phyloP scores from a whole-genome alignment of 768 basidiomycete genomes.

The Multifurca ochricompacta region DNA sequence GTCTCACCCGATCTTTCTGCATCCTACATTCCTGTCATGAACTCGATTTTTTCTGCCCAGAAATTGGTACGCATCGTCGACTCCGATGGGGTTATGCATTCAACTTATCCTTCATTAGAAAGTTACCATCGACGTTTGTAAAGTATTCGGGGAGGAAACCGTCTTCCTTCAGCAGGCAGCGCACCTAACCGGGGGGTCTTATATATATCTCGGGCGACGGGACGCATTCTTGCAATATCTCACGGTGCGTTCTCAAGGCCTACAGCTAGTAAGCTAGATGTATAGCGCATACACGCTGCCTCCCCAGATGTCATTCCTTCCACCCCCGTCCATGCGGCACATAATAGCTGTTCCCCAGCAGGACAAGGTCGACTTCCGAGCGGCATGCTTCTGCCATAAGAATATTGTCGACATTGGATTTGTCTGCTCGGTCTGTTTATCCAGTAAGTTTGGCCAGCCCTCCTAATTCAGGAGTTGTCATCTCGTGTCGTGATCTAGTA shows the following conservation, averaged over 20 bases:
- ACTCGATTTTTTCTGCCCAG: conserved; percentile 97
- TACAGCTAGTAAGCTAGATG: not conserved
- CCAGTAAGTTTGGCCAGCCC: conserved; percentile 53
- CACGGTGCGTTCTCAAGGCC: conserved; percentile 40
- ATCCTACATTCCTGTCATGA: conserved; percentile 98
- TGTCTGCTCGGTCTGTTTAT: conserved; percentile 97
- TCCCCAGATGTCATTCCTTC: conserved; percentile 80
- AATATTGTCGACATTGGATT: conserved; percentile 94
- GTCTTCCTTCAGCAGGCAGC: conserved; percentile 97
- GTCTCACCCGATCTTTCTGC: conserved; percentile 85
- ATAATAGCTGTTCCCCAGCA: conserved; percentile 82
- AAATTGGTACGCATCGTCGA: conserved; percentile 60
- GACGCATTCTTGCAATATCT: conserved; percentile 91
- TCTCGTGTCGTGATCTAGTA: conserved; percentile 39
- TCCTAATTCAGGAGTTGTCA: not conserved
- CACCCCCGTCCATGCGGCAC: conserved; percentile 62
- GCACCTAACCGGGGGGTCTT: conserved; percentile 91
- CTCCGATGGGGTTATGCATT: not conserved
- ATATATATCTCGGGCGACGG: conserved; percentile 73
- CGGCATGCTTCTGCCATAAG: conserved; percentile 98
- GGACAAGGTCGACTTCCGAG: conserved; percentile 93
- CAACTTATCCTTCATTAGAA: conserved; percentile 43
- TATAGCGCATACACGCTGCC: not conserved
- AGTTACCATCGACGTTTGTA: conserved; percentile 95
- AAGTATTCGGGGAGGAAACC: conserved; percentile 80